A percentile compares a stretch with the other conserved stretches of the same genome.
These are phyloP conservation scores for Fusarium zealandicum DNA, from an alignment of 2,329 filamentous ascomycete species.

Conservation along the genomic window DNA sequence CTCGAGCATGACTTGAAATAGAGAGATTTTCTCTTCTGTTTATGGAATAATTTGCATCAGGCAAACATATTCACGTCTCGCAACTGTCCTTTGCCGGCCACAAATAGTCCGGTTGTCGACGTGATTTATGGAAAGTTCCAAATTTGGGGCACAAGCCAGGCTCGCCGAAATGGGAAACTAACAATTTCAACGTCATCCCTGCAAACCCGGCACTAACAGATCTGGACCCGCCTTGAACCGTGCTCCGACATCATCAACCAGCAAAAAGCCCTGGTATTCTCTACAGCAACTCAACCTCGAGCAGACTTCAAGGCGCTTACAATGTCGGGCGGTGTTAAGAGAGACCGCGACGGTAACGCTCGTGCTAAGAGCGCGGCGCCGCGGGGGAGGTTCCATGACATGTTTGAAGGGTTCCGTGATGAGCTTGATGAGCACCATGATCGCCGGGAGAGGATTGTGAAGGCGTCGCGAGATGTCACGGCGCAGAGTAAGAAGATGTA, in stretches of 20 bases:
- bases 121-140: slow-evolving; percentile 13
- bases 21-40: neutral
- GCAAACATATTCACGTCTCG: neutral
- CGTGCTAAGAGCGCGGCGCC: slow-evolving; percentile 50
- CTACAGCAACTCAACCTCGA: neutral
- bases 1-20: slow-evolving; percentile 24
- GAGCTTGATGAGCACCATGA: slow-evolving; percentile 96
- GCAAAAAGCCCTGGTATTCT: neutral
- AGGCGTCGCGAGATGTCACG: slow-evolving; percentile 90
- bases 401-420: slow-evolving; percentile 86
- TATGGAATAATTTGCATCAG: too few species aligned
- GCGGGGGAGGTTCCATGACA: slow-evolving; percentile 63
- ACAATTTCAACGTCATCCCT: slow-evolving; percentile 37
- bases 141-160: slow-evolving; percentile 13
- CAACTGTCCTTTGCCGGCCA: slow-evolving; percentile 18
- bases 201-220: slow-evolving; percentile 32
- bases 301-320: neutral
- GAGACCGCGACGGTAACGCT: slow-evolving; percentile 60
- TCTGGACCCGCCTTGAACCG: slow-evolving; percentile 31
- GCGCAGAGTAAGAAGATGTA: slow-evolving; percentile 97
- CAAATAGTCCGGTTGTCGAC: slow-evolving; percentile 13
- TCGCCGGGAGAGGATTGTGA: slow-evolving; percentile 86
- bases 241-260: slow-evolving; percentile 32
- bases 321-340: slow-evolving; percentile 57
- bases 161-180: slow-evolving; percentile 30